Conservation (phyloP, 805 yeast species). For the Candida fluviatilis region DNA sequence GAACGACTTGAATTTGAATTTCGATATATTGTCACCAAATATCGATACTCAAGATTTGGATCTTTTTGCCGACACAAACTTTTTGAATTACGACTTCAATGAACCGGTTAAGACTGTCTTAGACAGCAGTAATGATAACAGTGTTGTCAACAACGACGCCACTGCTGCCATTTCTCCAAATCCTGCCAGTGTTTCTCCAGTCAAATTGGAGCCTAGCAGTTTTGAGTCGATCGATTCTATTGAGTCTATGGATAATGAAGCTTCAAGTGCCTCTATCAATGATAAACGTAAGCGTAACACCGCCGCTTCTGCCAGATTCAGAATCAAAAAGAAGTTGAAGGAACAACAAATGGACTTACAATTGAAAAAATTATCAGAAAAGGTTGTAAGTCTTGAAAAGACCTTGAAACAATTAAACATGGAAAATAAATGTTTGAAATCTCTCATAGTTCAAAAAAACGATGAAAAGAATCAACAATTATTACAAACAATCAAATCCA, state of each 20-base stretch:
- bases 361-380: slow-evolving; percentile 67
- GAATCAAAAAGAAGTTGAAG: slow-evolving; percentile 85
- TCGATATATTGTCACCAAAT: slow-evolving; percentile 17
- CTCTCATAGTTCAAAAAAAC: slow-evolving; percentile 78
- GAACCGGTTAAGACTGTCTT: not conserved
- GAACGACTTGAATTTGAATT: slow-evolving; percentile 36
- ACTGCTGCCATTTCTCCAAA: not conserved
- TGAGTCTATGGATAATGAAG: not conserved
- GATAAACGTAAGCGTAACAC: slow-evolving; percentile 87
- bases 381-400: slow-evolving; percentile 61
- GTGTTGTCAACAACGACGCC: not conserved
- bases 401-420: slow-evolving; percentile 81
- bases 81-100: slow-evolving; percentile 33
- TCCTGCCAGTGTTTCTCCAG: not conserved
- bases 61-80: slow-evolving; percentile 35
- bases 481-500: slow-evolving; percentile 47
- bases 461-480: slow-evolving; percentile 51
- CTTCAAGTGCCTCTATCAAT: slow-evolving; percentile 9
- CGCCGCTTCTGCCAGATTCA: slow-evolving; percentile 91
- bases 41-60: slow-evolving; percentile 28
- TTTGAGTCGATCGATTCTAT: not conserved
- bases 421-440: slow-evolving; percentile 85
- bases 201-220: not conserved
- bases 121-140: not conserved
- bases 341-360: slow-evolving; percentile 87